Evolutionary conservation across 2,329 filamentous ascomycete species (phyloP), one percentile per base, ranked within the genome.

Genomic region (Neofusicoccum parvum): DNA sequence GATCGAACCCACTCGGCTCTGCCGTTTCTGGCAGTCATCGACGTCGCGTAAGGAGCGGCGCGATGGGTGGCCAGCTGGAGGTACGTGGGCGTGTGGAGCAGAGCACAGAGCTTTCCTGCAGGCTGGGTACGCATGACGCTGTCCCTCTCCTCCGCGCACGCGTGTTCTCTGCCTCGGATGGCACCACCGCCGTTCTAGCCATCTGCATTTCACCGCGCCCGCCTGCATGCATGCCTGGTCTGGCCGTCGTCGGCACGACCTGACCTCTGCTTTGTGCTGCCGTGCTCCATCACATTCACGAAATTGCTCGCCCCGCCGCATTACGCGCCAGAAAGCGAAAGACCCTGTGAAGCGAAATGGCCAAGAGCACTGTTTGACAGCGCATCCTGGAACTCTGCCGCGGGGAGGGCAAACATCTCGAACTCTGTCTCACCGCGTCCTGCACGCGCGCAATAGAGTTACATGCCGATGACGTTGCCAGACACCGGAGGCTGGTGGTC

Each of bases 61-160:
- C 56, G 41, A n/a, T 39, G 11, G 43, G 32, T 20, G 56, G 41
- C 56, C 56, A 60, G 43, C 43, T 20, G 14, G 56, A 60, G 56
- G 56, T 17, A 60, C 43, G 56, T 60, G 56, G 17, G 17, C 56
- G 10, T 37, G 56, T 60, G 56, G 56, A 60, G 56, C 41, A 36
- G 27, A 20, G 27, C 56, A 60, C 43, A 15, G 43, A 37, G 43
- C n/a, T 48, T 39, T 59, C 56, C 56, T 48, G 56, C 32, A 11
- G 3, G 32, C 43, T 46, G 41, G 39, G 56, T 39, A 23, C 32
- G 43, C 41, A 48, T 37, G 41, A 46, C 56, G 32, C 27, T 48
- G 56, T 20, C 14, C 48, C 2, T 60, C 9, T 32, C 41, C 32
- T 23, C 27, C 27, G n/a, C n/a, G 27, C 32, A 32, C 49, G n/a